Evolutionary conservation across 768 basidiomycete species (phyloP).

Genomic region (Fomitopsis serialis): DNA sequence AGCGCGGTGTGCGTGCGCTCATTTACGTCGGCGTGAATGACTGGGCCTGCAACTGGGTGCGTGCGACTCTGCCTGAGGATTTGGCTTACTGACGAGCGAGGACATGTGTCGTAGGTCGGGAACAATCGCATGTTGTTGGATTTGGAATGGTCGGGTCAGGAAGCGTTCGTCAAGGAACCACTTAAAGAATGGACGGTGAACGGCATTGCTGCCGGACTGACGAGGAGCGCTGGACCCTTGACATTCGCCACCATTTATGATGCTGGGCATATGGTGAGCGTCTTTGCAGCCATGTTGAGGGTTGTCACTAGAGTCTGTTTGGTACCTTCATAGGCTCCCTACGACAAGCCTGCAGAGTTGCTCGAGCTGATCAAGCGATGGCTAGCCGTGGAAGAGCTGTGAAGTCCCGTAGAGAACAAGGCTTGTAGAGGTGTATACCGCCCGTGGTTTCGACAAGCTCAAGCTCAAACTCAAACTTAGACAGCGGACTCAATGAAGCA

Average conservation of each 20-base stretch:
- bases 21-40: slow-evolving; percentile 53
- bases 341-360: slow-evolving; percentile 45
- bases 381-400: slow-evolving; percentile 28
- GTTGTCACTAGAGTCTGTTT: background rate
- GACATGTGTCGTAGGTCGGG: slow-evolving; percentile 30
- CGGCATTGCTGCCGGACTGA: slow-evolving; percentile 47
- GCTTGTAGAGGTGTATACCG: too few species aligned
- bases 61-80: background rate
- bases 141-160: slow-evolving; percentile 55
- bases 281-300: too few species aligned
- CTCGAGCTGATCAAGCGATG: slow-evolving; percentile 45
- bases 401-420: background rate
- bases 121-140: slow-evolving; percentile 56
- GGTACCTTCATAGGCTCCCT: slow-evolving; percentile 37
- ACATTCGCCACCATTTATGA: slow-evolving; percentile 59
- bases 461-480: too few species aligned
- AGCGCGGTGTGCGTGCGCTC: slow-evolving; percentile 45
- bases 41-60: slow-evolving; percentile 47
- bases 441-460: too few species aligned
- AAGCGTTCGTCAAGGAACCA: slow-evolving; percentile 36
- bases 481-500: too few species aligned
- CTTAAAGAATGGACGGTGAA: slow-evolving; percentile 52
- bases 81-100: background rate
- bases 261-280: slow-evolving; percentile 67
- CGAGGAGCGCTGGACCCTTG: slow-evolving; percentile 49